These are phyloP conservation scores for Coprinopsis strossmayeri DNA, from an alignment of 768 basidiomycete species.

Conservation along the genomic window DNA sequence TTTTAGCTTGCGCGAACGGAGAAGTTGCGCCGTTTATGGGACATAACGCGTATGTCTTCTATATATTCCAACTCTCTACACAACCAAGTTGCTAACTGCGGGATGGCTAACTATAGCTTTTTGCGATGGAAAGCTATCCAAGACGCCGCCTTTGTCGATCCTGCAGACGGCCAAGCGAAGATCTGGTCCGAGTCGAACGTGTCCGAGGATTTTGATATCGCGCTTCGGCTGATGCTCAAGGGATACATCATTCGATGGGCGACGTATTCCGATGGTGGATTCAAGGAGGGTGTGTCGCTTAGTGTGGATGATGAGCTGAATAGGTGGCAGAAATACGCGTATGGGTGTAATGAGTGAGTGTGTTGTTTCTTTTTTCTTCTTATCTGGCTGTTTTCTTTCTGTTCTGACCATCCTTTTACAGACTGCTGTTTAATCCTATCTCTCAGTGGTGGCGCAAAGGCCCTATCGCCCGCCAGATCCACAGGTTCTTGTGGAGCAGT, in stretches of 20 bases:
- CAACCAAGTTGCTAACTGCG: background rate
- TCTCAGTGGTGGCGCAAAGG: constrained; percentile 70
- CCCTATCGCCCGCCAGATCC: constrained; percentile 72
- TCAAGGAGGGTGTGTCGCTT: constrained; percentile 88
- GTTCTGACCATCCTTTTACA: constrained; percentile 18
- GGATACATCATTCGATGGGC: constrained; percentile 79
- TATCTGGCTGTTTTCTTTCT: constrained; percentile 23
- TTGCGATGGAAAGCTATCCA: constrained; percentile 83
- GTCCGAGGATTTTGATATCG: constrained; percentile 82
- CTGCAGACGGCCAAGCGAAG: constrained; percentile 57
- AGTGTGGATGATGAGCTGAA: constrained; percentile 87
- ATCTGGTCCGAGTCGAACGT: constrained; percentile 77
- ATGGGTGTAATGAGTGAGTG: constrained; percentile 56
- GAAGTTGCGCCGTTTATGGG: constrained; percentile 81
- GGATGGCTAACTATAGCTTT: constrained; percentile 20
- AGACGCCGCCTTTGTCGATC: constrained; percentile 71
- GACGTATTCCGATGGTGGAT: constrained; percentile 77
- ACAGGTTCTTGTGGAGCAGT: constrained; percentile 65
- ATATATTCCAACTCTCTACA: background rate
- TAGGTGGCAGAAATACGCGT: constrained; percentile 79
- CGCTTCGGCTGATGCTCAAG: constrained; percentile 49
- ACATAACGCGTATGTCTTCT: constrained; percentile 53
- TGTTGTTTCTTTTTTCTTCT: constrained; percentile 21
- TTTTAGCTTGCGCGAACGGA: constrained; percentile 68
- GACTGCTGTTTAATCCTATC: constrained; percentile 79